These are phyloP conservation scores for Bruguiera sexangula DNA, from an alignment of 345 rosid species.

Conservation along the genomic window DNA sequence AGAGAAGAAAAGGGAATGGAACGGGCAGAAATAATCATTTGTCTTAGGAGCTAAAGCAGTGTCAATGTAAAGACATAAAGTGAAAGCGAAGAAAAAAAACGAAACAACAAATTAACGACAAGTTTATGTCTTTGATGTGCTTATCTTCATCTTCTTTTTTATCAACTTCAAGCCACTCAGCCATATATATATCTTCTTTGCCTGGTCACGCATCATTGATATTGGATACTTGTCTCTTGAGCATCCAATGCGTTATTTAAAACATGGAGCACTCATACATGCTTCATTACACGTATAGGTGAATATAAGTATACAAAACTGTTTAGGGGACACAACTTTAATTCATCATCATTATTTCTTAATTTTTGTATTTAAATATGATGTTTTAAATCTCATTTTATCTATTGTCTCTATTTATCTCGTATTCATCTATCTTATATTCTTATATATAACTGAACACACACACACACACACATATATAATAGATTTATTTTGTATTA, in stretches of 20 bases:
- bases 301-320: too few species aligned
- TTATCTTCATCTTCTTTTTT: background rate
- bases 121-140: background rate
- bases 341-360: too few species aligned
- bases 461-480: too few species aligned
- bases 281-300: too few species aligned
- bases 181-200: background rate
- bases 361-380: too few species aligned
- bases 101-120: background rate
- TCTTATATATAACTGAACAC: too few species aligned
- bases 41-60: background rate
- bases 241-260: background rate
- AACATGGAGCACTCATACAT: too few species aligned
- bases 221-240: background rate
- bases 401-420: too few species aligned
- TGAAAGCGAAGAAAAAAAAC: background rate
- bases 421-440: too few species aligned
- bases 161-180: background rate
- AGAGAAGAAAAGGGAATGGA: background rate
- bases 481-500: too few species aligned
- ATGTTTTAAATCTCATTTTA: too few species aligned
- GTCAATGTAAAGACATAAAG: constrained; percentile 1
- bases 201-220: background rate
- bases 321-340: too few species aligned
- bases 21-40: background rate